phyloP scores from a whole-genome alignment of 805 yeast species.

The Cyberlindnera mississippiensis region DNA sequence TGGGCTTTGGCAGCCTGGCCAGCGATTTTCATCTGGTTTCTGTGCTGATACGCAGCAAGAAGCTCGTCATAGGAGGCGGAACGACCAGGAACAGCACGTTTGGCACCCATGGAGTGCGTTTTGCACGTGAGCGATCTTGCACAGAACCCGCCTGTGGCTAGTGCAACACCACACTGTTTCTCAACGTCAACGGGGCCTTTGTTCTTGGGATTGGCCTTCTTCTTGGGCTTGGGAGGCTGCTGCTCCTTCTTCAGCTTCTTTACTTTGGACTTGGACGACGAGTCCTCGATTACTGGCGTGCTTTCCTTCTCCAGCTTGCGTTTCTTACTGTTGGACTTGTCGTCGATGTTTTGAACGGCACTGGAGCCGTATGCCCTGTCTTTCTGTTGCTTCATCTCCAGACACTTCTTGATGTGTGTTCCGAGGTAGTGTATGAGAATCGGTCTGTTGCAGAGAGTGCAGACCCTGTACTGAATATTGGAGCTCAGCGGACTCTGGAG shows the following conservation, averaged over 20 bases:
- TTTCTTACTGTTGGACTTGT: neutral
- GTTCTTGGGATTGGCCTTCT: slow-evolving; percentile 50
- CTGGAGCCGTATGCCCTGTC: slow-evolving; percentile 4
- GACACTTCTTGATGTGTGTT: slow-evolving; percentile 38
- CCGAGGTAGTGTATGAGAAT: slow-evolving; percentile 35
- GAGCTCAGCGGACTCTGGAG: slow-evolving; percentile 34
- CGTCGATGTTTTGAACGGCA: neutral
- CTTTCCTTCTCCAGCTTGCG: slow-evolving; percentile 17
- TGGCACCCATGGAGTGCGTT: slow-evolving; percentile 98
- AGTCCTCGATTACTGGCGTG: slow-evolving; percentile 15
- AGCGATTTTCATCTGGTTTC: slow-evolving; percentile 87
- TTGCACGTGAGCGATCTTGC: slow-evolving; percentile 96
- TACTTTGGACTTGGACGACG: slow-evolving; percentile 10
- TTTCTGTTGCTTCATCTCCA: slow-evolving; percentile 30
- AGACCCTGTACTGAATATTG: slow-evolving; percentile 41
- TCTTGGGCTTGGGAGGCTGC: slow-evolving; percentile 28
- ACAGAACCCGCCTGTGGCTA: slow-evolving; percentile 93
- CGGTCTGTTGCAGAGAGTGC: slow-evolving; percentile 46
- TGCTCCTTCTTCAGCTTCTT: slow-evolving; percentile 21
- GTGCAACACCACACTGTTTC: slow-evolving; percentile 91
- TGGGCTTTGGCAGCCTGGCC: slow-evolving; percentile 78
- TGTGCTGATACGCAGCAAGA: slow-evolving; percentile 83
- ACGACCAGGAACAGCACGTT: slow-evolving; percentile 90
- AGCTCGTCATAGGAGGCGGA: slow-evolving; percentile 88
- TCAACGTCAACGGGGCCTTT: slow-evolving; percentile 89